Evolutionary conservation across 176 grass and related monocot genomes (phyloP), one percentile per base, ranked within the genome.

Genomic region (Aegilops tauschii): DNA sequence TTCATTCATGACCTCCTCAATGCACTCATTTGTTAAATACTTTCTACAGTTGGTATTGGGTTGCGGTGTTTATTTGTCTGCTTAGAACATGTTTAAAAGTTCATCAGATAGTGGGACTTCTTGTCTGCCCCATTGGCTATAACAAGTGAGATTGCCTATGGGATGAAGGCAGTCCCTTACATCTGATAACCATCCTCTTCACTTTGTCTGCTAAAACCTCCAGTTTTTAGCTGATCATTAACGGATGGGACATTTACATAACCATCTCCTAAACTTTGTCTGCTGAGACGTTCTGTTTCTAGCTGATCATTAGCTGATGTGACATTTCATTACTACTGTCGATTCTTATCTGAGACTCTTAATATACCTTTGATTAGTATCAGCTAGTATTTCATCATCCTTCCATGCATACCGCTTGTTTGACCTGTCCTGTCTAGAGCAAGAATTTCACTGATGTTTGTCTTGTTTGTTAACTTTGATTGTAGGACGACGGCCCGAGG

Each of bases 201-300:
- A 87, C 76, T 91, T 91, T 82, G 76, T 91, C 87, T 82, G 83
- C 84, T 91, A 89, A 71, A 83, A 34, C 31, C 16, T 28, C 18
- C 10, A 18, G 31, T 58, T 75, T 82, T 87, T 88, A 82, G 88
- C 40, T 82, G 78, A 88, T 88, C 71, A 88, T 85, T 93, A 84
- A 84, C 3, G 21, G 84, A 87, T 93, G 91, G 61, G 9, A 89
- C 36, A 86, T 70, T 73, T 27, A 11, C 0, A 16, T 28, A 73
- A 16, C 3, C 70, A 73, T 73, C 80, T 73, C 64, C 39, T 73
- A 28, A n/a, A 45, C 70, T 73, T 73, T 73, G n/a, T 73, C n/a
- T 73, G 70, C 70, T 91, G 84, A 70, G 76, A 42, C 30, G 6
- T 21, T 6, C 9, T 13, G 39, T 58, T 75, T 82, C 84, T 88